Evolutionary conservation across 2,329 filamentous ascomycete genomes (phyloP).

Genomic region (Penicillium psychrosexuale): DNA sequence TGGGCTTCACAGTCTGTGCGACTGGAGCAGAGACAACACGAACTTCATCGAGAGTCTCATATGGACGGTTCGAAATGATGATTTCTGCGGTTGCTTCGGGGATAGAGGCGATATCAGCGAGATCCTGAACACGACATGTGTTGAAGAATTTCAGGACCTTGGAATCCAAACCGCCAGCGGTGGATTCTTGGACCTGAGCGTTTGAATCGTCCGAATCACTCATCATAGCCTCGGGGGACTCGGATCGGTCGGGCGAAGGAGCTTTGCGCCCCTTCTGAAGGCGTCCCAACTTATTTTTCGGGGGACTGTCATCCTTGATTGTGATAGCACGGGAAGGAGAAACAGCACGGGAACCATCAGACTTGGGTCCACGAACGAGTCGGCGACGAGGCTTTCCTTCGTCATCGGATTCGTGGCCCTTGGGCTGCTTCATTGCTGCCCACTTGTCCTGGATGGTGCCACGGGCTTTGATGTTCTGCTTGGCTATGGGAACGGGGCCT

Average conservation of each 20-base stretch:
- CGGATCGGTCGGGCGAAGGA: conserved; percentile 29
- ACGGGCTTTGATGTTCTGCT: conserved; percentile 55
- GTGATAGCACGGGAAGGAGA: conserved; percentile 24
- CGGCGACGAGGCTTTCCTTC: conserved; percentile 36
- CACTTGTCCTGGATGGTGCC: conserved; percentile 60
- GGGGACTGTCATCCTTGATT: conserved; percentile 20
- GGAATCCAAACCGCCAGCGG: conserved; percentile 47
- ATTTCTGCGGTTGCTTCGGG: conserved; percentile 66
- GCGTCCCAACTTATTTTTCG: conserved; percentile 34
- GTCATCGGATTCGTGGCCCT: conserved; percentile 20
- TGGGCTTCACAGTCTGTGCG: conserved; percentile 41
- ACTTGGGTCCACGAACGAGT: conserved; percentile 38
- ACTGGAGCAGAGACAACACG: conserved; percentile 58
- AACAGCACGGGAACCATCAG: conserved; percentile 20
- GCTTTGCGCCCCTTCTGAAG: conserved; percentile 51
- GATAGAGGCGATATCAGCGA: conserved; percentile 77
- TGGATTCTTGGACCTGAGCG: conserved; percentile 37
- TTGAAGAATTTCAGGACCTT: conserved; percentile 80
- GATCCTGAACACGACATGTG: conserved; percentile 67
- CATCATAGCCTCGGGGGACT: conserved; percentile 35
- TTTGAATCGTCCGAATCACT: conserved; percentile 49
- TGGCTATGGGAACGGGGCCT: conserved; percentile 33
- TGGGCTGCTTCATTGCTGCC: conserved; percentile 45
- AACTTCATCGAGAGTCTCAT: conserved; percentile 63
- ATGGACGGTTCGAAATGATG: conserved; percentile 73